Percentiles rank a stretch among this genome's conserved stretches.
phyloP scores from a whole-genome alignment of 2,329 filamentous ascomycete genomes.

The Akanthomyces lecanii region DNA sequence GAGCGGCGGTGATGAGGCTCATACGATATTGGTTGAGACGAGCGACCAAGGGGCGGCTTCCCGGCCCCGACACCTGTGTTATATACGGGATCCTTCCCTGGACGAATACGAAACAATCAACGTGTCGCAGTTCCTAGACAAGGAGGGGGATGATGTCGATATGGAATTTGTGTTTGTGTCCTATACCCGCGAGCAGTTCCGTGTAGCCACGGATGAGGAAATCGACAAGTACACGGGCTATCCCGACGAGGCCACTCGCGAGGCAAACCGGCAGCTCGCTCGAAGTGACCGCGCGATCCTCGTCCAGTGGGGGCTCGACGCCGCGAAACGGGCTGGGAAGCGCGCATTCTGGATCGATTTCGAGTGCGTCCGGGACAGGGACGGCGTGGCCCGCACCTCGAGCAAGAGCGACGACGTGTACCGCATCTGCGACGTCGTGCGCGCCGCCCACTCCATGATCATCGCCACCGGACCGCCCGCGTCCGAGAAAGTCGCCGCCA shows the following conservation, averaged over 20 bases:
- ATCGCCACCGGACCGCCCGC: conserved; percentile 34
- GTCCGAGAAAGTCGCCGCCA: conserved; percentile 16
- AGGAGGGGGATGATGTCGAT: conserved; percentile 22
- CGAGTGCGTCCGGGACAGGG: conserved; percentile 36
- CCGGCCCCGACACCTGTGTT: conserved; percentile 24
- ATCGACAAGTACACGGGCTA: conserved; percentile 16
- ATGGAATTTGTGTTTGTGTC: conserved; percentile 37
- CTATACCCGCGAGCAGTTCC: conserved; percentile 39
- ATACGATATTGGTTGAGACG: background rate
- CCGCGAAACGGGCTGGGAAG: conserved; percentile 33
- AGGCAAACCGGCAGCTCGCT: conserved; percentile 21
- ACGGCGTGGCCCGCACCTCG: conserved; percentile 27
- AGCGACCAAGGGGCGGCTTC: background rate
- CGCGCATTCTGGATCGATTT: conserved; percentile 41
- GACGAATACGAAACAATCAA: conserved; percentile 21
- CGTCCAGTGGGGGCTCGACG: conserved; percentile 34
- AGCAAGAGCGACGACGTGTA: conserved; percentile 31
- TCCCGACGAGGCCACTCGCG: conserved; percentile 20
- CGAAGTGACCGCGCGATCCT: conserved; percentile 26
- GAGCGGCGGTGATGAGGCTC: background rate
- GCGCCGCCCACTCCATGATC: conserved; percentile 37
- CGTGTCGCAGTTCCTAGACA: conserved; percentile 24
- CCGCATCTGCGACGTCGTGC: conserved; percentile 42
- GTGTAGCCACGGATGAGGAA: conserved; percentile 24
- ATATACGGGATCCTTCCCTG: conserved; percentile 21